Percentiles rank a stretch among this genome's conserved stretches.
Evolutionary conservation across 495 filamentous ascomycete genomes (phyloP).

Genomic region (Platismatia glauca): DNA sequence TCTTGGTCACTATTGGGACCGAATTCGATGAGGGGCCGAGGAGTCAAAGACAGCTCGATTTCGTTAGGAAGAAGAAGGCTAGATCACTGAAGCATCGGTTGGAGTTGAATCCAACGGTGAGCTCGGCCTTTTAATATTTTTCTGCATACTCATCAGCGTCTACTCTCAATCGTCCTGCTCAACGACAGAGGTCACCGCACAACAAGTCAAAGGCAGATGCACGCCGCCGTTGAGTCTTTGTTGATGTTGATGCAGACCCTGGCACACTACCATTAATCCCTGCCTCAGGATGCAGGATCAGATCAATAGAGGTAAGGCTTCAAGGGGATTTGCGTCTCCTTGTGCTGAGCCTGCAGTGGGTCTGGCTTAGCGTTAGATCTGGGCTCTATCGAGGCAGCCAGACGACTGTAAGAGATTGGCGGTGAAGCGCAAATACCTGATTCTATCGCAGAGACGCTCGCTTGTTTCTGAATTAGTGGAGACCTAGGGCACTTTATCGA

Average conservation of each 20-base stretch:
- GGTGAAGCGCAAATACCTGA: constrained; percentile 16
- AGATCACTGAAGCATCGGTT: background rate
- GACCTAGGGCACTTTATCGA: background rate
- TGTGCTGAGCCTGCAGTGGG: constrained; percentile 5
- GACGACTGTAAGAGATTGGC: constrained; percentile 14
- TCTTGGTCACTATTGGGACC: background rate
- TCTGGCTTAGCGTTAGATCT: constrained; percentile 14
- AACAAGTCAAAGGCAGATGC: constrained; percentile 11
- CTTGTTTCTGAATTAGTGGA: background rate
- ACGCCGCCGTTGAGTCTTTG: constrained; percentile 15
- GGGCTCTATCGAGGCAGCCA: constrained; percentile 11
- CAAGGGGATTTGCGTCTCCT: constrained; percentile 10
- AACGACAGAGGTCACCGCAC: constrained; percentile 6
- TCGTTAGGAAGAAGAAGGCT: background rate
- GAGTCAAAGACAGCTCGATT: background rate
- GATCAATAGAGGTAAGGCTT: constrained; percentile 8
- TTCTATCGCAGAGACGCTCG: constrained; percentile 1
- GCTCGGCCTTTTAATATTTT: constrained; percentile 8
- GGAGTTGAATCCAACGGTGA: background rate
- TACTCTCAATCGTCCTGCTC: background rate
- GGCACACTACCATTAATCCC: constrained; percentile 3
- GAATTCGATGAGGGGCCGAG: constrained; percentile 1
- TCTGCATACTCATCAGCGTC: constrained; percentile 3
- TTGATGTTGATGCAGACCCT: constrained; percentile 10
- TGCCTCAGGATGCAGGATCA: constrained; percentile 9